These are phyloP conservation scores for Phialemoniopsis sp. DNA, from an alignment of 2,329 filamentous ascomycete species.

Conservation along the genomic window DNA sequence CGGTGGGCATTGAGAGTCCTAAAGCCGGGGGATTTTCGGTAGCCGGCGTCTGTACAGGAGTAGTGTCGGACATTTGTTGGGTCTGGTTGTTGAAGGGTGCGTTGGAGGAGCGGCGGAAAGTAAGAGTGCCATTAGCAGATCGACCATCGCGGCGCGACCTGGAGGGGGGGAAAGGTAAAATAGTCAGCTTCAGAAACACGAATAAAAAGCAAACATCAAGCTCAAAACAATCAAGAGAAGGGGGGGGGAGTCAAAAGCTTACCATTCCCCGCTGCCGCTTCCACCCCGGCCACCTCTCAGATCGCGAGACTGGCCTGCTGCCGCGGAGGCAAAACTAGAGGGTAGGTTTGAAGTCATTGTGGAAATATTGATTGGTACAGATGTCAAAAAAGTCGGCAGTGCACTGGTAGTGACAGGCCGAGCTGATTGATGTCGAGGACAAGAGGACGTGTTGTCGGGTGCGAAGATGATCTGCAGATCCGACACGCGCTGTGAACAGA, in stretches of 20 bases:
- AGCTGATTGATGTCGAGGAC: neutral
- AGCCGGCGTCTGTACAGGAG: slow-evolving; percentile 11
- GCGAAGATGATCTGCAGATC: neutral
- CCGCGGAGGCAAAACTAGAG: slow-evolving; percentile 80
- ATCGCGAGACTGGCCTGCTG: slow-evolving; percentile 69
- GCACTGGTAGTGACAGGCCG: slow-evolving; percentile 1
- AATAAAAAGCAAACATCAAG: neutral
- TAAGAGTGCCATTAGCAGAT: slow-evolving; percentile 58
- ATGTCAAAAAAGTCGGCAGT: neutral
- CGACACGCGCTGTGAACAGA: neutral
- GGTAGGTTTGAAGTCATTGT: slow-evolving; percentile 70
- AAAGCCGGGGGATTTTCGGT: slow-evolving; percentile 22
- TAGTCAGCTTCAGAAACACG: neutral
- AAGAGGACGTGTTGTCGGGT: neutral
- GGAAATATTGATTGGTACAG: slow-evolving; percentile 9
- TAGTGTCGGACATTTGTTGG: slow-evolving; percentile 10
- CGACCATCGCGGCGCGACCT: slow-evolving; percentile 58
- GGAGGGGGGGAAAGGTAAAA: neutral
- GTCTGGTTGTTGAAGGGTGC: slow-evolving; percentile 38
- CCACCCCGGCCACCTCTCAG: slow-evolving; percentile 55
- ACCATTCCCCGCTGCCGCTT: slow-evolving; percentile 68
- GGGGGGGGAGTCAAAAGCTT: slow-evolving; percentile 28
- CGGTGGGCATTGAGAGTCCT: slow-evolving; percentile 35
- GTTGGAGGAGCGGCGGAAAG: slow-evolving; percentile 60
- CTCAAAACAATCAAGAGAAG: slow-evolving; percentile 5